phyloP scores from a whole-genome alignment of 371 early-diverging fungal species.

The Parasitella parasitica region DNA sequence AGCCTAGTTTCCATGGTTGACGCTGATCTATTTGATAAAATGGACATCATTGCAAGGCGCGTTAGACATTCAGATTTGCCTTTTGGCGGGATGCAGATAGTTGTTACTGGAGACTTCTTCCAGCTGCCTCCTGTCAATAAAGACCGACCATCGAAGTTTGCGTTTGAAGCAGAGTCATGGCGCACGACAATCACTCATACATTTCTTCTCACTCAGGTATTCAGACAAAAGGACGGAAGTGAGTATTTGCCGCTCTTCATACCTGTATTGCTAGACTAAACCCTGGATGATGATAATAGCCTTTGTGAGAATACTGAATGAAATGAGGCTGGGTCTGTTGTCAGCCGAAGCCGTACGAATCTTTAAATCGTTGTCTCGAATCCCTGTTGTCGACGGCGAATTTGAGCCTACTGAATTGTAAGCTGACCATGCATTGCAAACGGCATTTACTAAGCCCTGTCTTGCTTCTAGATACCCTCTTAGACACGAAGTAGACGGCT shows the following conservation, averaged over 20 bases:
- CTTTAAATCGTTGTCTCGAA: conserved; percentile 59
- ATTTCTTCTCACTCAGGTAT: conserved; percentile 58
- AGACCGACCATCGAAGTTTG: conserved; percentile 49
- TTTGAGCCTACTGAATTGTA: conserved; percentile 83
- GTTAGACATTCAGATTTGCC: conserved; percentile 49
- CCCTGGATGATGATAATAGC: conserved; percentile 19
- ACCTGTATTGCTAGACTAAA: background rate
- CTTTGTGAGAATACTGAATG: conserved; percentile 71
- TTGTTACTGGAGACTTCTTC: conserved; percentile 91
- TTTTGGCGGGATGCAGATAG: conserved; percentile 92
- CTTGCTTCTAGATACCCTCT: conserved; percentile 50
- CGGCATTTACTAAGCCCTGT: background rate
- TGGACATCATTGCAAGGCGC: conserved; percentile 75
- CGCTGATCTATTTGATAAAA: conserved; percentile 78
- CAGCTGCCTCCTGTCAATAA: conserved; percentile 89
- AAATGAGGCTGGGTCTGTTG: conserved; percentile 66
- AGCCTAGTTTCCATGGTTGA: conserved; percentile 88
- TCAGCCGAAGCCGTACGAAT: conserved; percentile 49
- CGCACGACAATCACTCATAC: conserved; percentile 47
- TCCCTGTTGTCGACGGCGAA: conserved; percentile 54
- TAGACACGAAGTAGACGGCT: conserved; percentile 72
- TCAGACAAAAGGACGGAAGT: conserved; percentile 62
- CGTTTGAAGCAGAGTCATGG: conserved; percentile 81
- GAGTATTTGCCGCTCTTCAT: background rate
- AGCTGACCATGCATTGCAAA: conserved; percentile 14